Evolutionary conservation across 208 protist species (phyloP), one percentile per base, ranked within the genome.

Genomic region (Leptomonas seymouri): DNA sequence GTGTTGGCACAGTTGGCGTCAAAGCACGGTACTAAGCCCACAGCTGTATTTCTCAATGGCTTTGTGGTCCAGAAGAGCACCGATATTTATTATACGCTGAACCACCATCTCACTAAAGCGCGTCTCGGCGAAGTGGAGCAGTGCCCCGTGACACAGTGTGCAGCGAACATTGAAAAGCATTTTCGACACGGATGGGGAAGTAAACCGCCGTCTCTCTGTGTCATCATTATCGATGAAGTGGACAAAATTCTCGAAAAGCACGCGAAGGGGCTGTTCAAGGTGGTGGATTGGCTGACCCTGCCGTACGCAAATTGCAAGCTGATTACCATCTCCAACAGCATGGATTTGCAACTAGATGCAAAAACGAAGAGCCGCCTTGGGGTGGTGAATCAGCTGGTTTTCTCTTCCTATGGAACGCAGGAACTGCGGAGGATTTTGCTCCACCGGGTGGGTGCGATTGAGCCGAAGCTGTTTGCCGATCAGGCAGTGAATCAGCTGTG

Each of bases 211-310:
- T 61, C 62, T 30, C 54, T 93, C n/a, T 94, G 89, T 45, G 78
- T 97, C 16, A 93, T 97, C 63, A 80, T 97, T 23, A 78, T 97
- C n/a, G 92, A 97, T 67, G 92, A 97, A 64, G 87, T 94, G 0
- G 92, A 97, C 80, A 94, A 95, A 28, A 73, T 93, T 2, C 49
- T 94, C 5, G 85, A 95, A 67, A 89, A 87, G 58, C 85, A 94
- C 67, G 71, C 89, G 1, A 93, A 93, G 57, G 86, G 71, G 0
- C 82, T 97, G 21, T 95, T 95, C 51, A 87, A 86, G 57, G 78
- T 97, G 41, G 78, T 97, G 15, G 92, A 97, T 56, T 97, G 92
- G 92, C 74, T 97, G 14, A 89, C 78, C 16, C 71, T 95, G 28
- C 92, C 89, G 15, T 82, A 88, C 73, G 82, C 89, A 0, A 83